phyloP scores from a whole-genome alignment of 768 basidiomycete species.

The Tylopilus sp. region DNA sequence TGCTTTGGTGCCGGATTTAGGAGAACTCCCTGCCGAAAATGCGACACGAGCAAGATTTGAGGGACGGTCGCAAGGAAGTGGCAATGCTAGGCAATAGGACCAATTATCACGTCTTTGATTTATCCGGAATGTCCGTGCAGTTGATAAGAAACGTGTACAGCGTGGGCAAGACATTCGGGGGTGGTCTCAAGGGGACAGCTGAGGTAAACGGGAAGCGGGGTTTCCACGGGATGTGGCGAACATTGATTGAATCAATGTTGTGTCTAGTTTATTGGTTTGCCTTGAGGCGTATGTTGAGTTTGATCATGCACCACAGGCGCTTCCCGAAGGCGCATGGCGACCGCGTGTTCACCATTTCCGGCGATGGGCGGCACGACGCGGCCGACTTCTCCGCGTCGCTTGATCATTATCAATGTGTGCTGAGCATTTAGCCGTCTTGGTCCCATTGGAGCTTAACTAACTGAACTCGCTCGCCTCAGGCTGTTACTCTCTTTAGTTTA shows the following conservation, averaged over 20 bases:
- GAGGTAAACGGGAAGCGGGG: constrained; percentile 30
- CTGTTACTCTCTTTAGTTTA: too few relatives aligned
- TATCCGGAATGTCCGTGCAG: constrained; percentile 26
- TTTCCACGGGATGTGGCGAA: constrained; percentile 8
- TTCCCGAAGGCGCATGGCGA: constrained; percentile 31
- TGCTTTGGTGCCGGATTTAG: constrained; percentile 13
- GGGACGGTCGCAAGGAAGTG: constrained; percentile 8
- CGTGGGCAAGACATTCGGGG: constrained; percentile 3
- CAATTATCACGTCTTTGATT: constrained; percentile 32
- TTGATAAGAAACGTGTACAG: constrained; percentile 18
- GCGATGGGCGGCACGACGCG: constrained; percentile 20
- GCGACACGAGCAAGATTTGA: constrained; percentile 14
- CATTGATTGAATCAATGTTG: constrained; percentile 24
- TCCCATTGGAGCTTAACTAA: too few relatives aligned
- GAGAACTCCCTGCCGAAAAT: constrained; percentile 22
- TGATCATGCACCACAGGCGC: constrained; percentile 23
- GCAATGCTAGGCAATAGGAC: constrained; percentile 6
- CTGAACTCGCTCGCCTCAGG: not conserved
- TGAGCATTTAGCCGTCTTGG: constrained; percentile 5
- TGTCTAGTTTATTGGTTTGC: constrained; percentile 25
- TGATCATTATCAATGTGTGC: constrained; percentile 5
- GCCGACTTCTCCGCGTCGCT: constrained; percentile 18
- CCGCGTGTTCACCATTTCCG: constrained; percentile 35
- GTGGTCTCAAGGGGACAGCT: constrained; percentile 15
- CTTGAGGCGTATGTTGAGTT: constrained; percentile 30